Evolutionary conservation across 192 early-diverging fungal genomes (phyloP), one percentile per base, ranked within the genome.

Genomic region (Coemansia sp.): DNA sequence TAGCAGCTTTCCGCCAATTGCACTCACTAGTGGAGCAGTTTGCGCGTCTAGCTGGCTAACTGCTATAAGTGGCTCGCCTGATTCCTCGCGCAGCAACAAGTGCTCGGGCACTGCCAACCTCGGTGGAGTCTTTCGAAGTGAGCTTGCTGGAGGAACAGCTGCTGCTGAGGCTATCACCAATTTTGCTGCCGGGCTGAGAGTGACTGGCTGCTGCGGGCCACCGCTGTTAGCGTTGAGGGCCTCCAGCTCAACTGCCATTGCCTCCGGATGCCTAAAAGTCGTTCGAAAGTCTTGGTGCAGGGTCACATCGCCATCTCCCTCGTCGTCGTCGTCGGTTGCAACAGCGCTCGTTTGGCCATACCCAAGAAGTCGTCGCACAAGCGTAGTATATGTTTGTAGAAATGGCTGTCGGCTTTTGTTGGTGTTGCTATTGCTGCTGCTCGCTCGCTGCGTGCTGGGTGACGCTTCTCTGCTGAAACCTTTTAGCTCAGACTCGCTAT

Each of bases 31-130:
- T n/a, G 65, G 61, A 38, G 73, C 68, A 2, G 80, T 72, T 9
- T 71, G 68, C 7, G 71, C 29, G 60, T 82, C 72, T n/a, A 82
- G 52, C 16, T 68, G 68, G 38, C 64, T 68, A 22, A 77, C 70
- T 34, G 67, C 74, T 36, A 81, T 49, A 10, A 54, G 55, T 36
- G 74, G 74, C 18, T 72, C 59, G 38, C 74, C 62, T 10, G 43
- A 27, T 5, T 65, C 51, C 27, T 68, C 72, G 31, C 61, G 41
- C 55, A 41, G 11, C 27, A 43, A 24, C 40, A 47, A 24, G 20
- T 42, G 36, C 38, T 63, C 61, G 7, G 61, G 61, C 13, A 42
- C 22, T 12, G 61, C n/a, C 33, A 63, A 12, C n/a, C 6, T 22
- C 18, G 22, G 61, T 27, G 20, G 38, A 42, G 42, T 38, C 22